Evolutionary conservation across 768 basidiomycete genomes (phyloP).

Genomic region (Rhizopogon vesiculosus): DNA sequence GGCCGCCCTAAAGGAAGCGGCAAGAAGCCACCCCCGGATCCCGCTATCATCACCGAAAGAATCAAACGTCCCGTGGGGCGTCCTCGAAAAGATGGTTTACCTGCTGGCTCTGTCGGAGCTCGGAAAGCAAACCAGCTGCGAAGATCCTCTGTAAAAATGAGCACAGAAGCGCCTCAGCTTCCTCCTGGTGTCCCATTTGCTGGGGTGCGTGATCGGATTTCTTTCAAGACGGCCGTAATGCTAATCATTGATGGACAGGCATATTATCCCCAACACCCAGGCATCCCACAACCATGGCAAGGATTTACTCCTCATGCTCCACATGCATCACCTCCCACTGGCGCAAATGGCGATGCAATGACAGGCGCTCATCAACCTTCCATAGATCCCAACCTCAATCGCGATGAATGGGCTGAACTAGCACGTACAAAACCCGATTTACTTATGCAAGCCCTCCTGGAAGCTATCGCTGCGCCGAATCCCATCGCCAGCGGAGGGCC

Average conservation of each 20-base stretch:
- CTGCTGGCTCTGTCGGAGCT: constrained; percentile 62
- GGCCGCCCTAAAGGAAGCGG: constrained; percentile 79
- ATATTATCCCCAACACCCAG: constrained; percentile 28
- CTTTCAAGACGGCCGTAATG: background rate
- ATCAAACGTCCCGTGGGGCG: constrained; percentile 76
- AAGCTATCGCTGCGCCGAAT: constrained; percentile 57
- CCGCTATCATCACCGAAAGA: constrained; percentile 41
- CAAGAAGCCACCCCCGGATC: constrained; percentile 51
- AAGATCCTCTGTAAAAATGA: constrained; percentile 30
- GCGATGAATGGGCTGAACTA: constrained; percentile 64
- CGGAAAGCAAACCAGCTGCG: constrained; percentile 37
- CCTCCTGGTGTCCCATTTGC: constrained; percentile 27
- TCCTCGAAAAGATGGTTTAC: constrained; percentile 77
- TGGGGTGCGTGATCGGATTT: constrained; percentile 15
- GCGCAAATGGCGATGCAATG: constrained; percentile 9
- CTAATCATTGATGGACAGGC: constrained; percentile 16
- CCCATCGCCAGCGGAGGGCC: constrained; percentile 57
- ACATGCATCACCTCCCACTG: constrained; percentile 24
- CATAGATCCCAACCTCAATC: constrained; percentile 49
- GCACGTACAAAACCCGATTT: constrained; percentile 49
- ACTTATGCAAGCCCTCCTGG: constrained; percentile 54
- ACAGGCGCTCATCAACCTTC: constrained; percentile 20
- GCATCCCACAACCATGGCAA: constrained; percentile 25
- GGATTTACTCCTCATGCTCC: constrained; percentile 21
- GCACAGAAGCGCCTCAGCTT: constrained; percentile 13